Conservation (phyloP, 306 rosid species). For the Vachellia collinsii region DNA sequence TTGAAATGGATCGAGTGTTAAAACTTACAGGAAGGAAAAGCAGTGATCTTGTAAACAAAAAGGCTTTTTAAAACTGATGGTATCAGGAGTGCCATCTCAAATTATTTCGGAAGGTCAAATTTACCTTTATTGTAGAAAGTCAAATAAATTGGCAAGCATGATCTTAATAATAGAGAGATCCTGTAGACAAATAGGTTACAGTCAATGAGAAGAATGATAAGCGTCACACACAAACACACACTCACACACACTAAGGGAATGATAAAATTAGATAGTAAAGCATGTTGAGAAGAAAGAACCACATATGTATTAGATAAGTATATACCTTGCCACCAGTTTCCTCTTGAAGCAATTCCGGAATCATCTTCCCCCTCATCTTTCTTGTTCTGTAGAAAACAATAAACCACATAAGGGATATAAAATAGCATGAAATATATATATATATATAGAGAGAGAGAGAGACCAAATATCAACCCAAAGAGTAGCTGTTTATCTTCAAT, state of each 20-base stretch:
- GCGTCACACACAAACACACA: background rate
- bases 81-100: background rate
- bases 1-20: background rate
- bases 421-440: background rate
- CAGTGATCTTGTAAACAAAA: background rate
- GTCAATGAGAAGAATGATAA: constrained; percentile 18
- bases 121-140: constrained; percentile 46
- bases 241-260: background rate
- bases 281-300: constrained; percentile 1
- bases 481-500: background rate
- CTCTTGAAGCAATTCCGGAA: constrained; percentile 79
- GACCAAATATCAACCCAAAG: background rate
- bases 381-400: constrained; percentile 52
- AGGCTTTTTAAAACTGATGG: background rate
- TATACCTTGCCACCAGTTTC: constrained; percentile 96
- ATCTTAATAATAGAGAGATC: constrained; percentile 78
- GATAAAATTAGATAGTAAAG: constrained; percentile 13
- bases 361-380: constrained; percentile 77
- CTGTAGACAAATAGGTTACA: constrained; percentile 44
- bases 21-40: background rate
- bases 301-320: background rate
- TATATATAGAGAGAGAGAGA: too few species aligned
- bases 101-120: constrained; percentile 14
- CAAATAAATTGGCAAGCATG: constrained; percentile 34
- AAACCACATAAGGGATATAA: constrained; percentile 11